Conservation (phyloP, 1,139 yeast genomes). For the Taphrina wiesneri region DNA sequence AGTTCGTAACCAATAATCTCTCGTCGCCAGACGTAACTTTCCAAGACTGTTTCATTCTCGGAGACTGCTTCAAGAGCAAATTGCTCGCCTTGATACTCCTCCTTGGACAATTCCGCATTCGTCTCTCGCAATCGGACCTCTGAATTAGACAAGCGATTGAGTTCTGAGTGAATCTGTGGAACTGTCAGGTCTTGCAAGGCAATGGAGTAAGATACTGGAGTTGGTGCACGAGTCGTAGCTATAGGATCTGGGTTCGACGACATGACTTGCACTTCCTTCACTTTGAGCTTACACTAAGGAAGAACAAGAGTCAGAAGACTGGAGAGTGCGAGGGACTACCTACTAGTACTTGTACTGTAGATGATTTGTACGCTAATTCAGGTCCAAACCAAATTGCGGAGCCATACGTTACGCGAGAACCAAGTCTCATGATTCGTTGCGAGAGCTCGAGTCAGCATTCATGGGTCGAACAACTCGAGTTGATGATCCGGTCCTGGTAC, state of each 20-base stretch:
- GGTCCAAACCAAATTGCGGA: no score
- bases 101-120: constrained; percentile 41
- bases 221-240: not conserved
- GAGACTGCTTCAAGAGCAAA: constrained; percentile 39
- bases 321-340: not conserved
- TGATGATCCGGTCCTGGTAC: no score
- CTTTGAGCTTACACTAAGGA: not conserved
- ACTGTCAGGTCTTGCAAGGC: constrained; percentile 37
- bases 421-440: no score
- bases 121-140: constrained; percentile 43
- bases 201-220: constrained; percentile 31
- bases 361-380: no score
- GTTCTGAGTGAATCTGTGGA: constrained; percentile 39
- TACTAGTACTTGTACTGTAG: not conserved
- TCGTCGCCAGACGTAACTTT: constrained; percentile 40
- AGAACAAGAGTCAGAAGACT: not conserved
- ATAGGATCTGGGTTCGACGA: constrained; percentile 3
- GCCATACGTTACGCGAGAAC: no score
- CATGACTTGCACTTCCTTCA: not conserved
- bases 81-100: constrained; percentile 37
- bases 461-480: no score
- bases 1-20: constrained; percentile 37
- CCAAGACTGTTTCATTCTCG: constrained; percentile 42
- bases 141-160: constrained; percentile 43
- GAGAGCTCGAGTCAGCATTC: no score